These are phyloP conservation scores for Hypoxylon subgilvum DNA, from an alignment of 495 filamentous ascomycete genomes.

Conservation along the genomic window DNA sequence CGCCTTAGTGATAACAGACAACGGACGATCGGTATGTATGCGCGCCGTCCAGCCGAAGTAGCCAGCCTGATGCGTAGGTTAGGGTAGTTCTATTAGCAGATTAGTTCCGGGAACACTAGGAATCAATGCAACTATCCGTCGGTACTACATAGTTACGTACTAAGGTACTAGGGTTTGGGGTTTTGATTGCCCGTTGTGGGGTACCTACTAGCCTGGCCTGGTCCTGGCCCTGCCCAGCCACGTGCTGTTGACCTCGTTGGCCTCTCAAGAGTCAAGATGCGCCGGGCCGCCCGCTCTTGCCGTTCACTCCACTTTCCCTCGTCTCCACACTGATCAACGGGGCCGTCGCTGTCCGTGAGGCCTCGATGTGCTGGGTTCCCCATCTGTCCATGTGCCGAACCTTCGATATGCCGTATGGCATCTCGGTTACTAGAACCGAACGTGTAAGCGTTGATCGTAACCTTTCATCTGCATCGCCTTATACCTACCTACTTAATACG, in stretches of 20 bases:
- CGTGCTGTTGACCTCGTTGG: too few relatives aligned
- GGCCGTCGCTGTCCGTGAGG: neutral
- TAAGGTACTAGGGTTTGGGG: neutral
- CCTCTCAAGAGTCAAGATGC: too few relatives aligned
- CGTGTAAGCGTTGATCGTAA: too few relatives aligned
- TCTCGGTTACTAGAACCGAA: too few relatives aligned
- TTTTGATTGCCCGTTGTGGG: slow-evolving; percentile 1
- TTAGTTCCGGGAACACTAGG: slow-evolving; percentile 22
- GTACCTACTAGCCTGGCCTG: neutral
- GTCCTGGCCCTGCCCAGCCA: too few relatives aligned
- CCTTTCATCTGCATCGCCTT: too few relatives aligned
- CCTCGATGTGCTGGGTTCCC: too few relatives aligned
- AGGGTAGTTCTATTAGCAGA: slow-evolving; percentile 13
- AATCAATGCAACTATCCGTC: slow-evolving; percentile 22
- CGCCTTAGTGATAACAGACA: neutral
- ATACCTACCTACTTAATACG: neutral
- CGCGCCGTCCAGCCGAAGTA: slow-evolving; percentile 21
- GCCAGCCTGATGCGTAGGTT: slow-evolving; percentile 17
- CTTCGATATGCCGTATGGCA: too few relatives aligned
- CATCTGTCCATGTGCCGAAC: too few relatives aligned
- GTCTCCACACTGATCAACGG: too few relatives aligned
- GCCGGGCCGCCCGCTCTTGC: too few relatives aligned
- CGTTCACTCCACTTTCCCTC: too few relatives aligned
- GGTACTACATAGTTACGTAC: neutral
- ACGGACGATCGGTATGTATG: neutral